Evolutionary conservation across 2,329 filamentous ascomycete species (phyloP).

Genomic region (Coniochaeta sp.): DNA sequence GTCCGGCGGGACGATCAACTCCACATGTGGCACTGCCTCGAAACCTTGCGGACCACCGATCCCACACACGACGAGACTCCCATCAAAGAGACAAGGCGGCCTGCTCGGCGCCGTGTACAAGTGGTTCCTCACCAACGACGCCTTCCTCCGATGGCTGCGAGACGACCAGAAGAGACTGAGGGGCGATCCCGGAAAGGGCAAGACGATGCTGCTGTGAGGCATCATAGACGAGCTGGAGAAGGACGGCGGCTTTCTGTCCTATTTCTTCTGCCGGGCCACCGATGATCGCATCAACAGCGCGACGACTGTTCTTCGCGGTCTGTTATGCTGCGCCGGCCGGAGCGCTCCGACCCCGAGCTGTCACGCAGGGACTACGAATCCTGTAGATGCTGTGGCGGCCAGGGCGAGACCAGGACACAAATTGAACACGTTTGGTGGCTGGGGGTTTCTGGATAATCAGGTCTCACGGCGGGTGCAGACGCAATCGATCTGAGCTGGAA

Average conservation of each 20-base stretch:
- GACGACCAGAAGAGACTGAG: slow-evolving; percentile 16
- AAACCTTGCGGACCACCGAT: slow-evolving; percentile 19
- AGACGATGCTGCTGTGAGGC: slow-evolving; percentile 31
- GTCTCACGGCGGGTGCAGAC: no score
- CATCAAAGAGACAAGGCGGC: slow-evolving; percentile 27
- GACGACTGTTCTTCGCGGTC: slow-evolving; percentile 20
- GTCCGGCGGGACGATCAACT: no score
- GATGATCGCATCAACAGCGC: slow-evolving; percentile 17
- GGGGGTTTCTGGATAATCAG: no score
- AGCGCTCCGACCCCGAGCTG: no score
- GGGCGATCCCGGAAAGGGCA: slow-evolving; percentile 31
- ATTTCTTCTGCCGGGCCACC: slow-evolving; percentile 26
- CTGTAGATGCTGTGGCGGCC: no score
- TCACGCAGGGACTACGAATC: no score
- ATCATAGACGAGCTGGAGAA: slow-evolving; percentile 23
- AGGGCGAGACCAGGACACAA: no score
- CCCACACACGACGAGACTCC: slow-evolving; percentile 22
- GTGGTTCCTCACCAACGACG: slow-evolving; percentile 24
- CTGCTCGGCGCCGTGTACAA: slow-evolving; percentile 22
- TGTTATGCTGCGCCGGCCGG: no score
- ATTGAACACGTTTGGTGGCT: no score
- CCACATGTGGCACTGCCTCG: no score
- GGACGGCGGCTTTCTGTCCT: slow-evolving; percentile 8
- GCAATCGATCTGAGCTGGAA: no score
- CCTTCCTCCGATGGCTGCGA: slow-evolving; percentile 19